Conservation (phyloP, 768 basidiomycete genomes). For the Rhizopogon roseolus region DNA sequence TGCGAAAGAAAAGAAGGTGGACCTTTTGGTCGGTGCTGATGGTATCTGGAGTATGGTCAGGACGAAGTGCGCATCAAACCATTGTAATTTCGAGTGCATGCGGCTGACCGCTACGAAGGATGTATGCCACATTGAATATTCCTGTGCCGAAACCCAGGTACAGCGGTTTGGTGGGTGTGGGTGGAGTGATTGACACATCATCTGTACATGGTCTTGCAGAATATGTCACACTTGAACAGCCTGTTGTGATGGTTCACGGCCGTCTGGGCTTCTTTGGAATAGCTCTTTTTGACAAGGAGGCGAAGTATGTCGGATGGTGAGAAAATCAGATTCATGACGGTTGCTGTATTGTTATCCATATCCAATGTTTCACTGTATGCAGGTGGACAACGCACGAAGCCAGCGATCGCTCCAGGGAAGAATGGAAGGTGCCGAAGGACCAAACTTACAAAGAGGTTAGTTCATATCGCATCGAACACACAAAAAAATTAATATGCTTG, state of each 20-base stretch:
- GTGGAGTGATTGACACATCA: constrained; percentile 13
- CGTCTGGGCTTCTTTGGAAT: constrained; percentile 23
- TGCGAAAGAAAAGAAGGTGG: constrained; percentile 19
- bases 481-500: not conserved
- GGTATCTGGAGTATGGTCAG: constrained; percentile 26
- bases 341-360: not conserved
- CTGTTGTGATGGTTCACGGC: constrained; percentile 26
- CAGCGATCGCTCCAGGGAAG: constrained; percentile 19
- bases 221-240: constrained; percentile 14
- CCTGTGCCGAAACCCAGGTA: constrained; percentile 20
- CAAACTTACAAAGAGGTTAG: constrained; percentile 15
- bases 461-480: not conserved
- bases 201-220: constrained; percentile 15
- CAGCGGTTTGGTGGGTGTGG: constrained; percentile 23
- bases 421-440: constrained; percentile 22
- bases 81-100: not conserved
- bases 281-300: constrained; percentile 19
- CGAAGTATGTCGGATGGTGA: constrained; percentile 20
- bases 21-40: constrained; percentile 26
- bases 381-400: constrained; percentile 28
- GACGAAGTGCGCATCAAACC: constrained; percentile 10
- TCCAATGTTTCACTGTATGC: not conserved
- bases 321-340: not conserved
- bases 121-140: constrained; percentile 16
- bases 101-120: constrained; percentile 11